A percentile compares a stretch with the other conserved stretches of the same genome.
phyloP scores from a whole-genome alignment of 2,329 filamentous ascomycete species.

The Leptographium lundbergii region DNA sequence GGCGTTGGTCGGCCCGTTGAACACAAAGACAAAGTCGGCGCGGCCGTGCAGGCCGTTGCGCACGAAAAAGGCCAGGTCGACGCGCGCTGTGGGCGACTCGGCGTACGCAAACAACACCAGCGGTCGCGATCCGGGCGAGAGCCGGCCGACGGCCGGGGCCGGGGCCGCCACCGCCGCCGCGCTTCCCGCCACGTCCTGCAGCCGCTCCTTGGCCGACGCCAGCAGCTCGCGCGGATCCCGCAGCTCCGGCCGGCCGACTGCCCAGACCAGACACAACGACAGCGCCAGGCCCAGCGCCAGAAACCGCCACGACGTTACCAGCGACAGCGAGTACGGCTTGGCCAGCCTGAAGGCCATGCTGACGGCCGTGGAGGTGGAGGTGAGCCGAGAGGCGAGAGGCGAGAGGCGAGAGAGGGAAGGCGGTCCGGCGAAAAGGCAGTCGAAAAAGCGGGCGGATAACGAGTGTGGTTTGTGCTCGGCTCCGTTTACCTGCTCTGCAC shows the following conservation, averaged over 20 bases:
- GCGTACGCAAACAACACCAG: slow-evolving; percentile 24
- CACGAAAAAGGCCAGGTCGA: slow-evolving; percentile 24
- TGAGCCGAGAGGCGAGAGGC: background rate
- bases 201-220: background rate
- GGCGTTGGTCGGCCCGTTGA: slow-evolving; percentile 21
- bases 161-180: no score
- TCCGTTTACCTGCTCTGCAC: no score
- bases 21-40: slow-evolving; percentile 27
- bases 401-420: background rate
- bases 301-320: background rate
- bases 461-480: no score
- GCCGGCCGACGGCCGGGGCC: background rate
- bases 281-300: background rate
- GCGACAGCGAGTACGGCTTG: background rate
- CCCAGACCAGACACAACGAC: background rate
- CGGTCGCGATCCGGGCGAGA: slow-evolving; percentile 2
- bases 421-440: background rate
- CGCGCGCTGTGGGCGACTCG: slow-evolving; percentile 19
- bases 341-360: background rate
- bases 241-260: background rate
- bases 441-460: no score
- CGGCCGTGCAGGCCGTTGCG: slow-evolving; percentile 22
- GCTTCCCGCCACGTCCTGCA: background rate
- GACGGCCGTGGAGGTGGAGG: background rate
- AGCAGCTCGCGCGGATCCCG: background rate